Evolutionary conservation across 768 basidiomycete genomes (phyloP).

Genomic region (Phlebiopsis gigantea): DNA sequence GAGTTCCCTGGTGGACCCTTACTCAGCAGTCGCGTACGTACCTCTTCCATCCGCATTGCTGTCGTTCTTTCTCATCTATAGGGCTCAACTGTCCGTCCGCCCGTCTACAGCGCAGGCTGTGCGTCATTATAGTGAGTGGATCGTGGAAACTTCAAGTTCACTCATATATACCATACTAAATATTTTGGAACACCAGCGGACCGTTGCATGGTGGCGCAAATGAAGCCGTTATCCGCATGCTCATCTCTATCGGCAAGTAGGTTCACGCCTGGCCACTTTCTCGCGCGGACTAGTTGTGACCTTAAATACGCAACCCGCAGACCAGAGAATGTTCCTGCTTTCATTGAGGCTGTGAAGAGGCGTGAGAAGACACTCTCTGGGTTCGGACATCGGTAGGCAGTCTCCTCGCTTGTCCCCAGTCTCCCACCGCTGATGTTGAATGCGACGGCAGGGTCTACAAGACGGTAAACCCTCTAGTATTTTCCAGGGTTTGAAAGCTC

Average conservation of each 20-base stretch:
- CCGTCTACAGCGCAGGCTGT: slow-evolving; percentile 66
- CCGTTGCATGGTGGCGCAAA: slow-evolving; percentile 84
- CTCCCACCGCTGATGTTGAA: background rate
- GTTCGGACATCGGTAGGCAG: slow-evolving; percentile 74
- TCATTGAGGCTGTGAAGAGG: slow-evolving; percentile 81
- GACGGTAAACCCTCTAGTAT: slow-evolving; percentile 40
- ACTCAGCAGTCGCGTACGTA: slow-evolving; percentile 71
- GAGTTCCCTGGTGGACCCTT: slow-evolving; percentile 87
- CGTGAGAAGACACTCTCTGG: slow-evolving; percentile 87
- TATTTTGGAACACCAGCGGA: slow-evolving; percentile 38
- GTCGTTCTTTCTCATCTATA: background rate
- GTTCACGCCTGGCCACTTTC: too few species aligned
- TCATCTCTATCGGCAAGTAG: slow-evolving; percentile 80
- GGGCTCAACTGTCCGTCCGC: background rate
- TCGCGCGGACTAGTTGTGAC: background rate
- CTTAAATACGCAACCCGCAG: slow-evolving; percentile 27
- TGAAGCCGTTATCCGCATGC: slow-evolving; percentile 93
- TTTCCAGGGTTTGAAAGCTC: too few species aligned
- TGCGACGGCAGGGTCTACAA: slow-evolving; percentile 54
- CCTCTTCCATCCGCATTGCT: background rate
- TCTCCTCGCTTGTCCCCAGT: background rate
- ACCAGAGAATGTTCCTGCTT: slow-evolving; percentile 80
- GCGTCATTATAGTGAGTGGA: slow-evolving; percentile 80
- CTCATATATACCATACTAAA: background rate
- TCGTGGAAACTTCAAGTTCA: too few species aligned